Evolutionary conservation across 371 early-diverging fungal species (phyloP).

Genomic region (Rhizopus stolonifer): DNA sequence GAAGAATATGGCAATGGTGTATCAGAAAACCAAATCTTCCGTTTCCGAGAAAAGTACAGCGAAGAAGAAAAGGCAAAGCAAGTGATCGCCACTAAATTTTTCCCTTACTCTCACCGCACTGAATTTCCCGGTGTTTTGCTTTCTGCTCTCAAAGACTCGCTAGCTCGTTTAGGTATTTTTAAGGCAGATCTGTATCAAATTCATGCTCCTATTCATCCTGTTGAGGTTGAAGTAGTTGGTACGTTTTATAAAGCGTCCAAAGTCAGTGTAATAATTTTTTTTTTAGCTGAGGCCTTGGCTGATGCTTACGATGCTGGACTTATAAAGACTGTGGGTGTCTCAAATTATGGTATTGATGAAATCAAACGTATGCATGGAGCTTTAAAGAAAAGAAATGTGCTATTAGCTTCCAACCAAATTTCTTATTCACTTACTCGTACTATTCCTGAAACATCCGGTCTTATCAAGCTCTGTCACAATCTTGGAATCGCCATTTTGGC

Average conservation of each 20-base stretch:
- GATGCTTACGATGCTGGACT: conserved; percentile 55
- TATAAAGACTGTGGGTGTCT: conserved; percentile 66
- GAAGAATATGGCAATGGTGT: conserved; percentile 59
- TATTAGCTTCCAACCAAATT: conserved; percentile 57
- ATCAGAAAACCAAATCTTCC: conserved; percentile 49
- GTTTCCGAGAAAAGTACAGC: conserved; percentile 28
- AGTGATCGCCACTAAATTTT: conserved; percentile 56
- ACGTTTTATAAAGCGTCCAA: conserved; percentile 7
- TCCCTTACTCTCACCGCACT: conserved; percentile 37
- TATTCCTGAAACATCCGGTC: conserved; percentile 49
- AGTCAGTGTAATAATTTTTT: background rate
- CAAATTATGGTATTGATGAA: conserved; percentile 61
- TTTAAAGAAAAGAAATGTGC: conserved; percentile 49
- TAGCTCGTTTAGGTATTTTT: conserved; percentile 54
- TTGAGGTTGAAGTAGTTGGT: conserved; percentile 49
- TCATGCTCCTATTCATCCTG: conserved; percentile 66
- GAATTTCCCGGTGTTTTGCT: conserved; percentile 45
- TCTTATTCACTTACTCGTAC: conserved; percentile 52
- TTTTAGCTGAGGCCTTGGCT: conserved; percentile 46
- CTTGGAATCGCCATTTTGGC: conserved; percentile 61
- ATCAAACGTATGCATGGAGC: conserved; percentile 50
- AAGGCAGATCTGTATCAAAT: conserved; percentile 72
- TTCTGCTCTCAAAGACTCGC: conserved; percentile 50
- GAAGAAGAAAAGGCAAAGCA: conserved; percentile 24
- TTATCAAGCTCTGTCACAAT: conserved; percentile 55